Evolutionary conservation across 805 yeast genomes (phyloP).

Genomic region (Yarrowia sp.): DNA sequence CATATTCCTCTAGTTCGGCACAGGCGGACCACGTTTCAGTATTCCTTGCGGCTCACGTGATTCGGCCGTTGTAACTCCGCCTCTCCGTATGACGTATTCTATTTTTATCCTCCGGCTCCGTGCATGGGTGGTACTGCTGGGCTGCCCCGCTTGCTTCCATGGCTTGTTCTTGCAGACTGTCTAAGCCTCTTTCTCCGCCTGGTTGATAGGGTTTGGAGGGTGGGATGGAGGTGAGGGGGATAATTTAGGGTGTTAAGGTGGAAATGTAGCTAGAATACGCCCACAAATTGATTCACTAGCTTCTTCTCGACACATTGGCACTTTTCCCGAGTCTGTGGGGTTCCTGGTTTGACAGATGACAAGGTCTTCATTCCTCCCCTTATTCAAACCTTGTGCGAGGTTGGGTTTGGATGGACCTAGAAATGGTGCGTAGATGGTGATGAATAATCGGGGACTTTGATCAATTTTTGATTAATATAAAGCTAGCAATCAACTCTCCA

Average conservation of each 20-base stretch:
- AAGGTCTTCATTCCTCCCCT: constrained; percentile 19
- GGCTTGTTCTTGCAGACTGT: constrained; percentile 21
- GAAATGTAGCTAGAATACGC: no score
- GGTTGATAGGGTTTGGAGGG: constrained; percentile 2
- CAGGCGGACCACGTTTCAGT: not conserved
- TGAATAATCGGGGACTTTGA: no score
- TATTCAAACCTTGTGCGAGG: not conserved
- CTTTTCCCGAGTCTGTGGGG: no score
- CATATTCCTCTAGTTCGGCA: not conserved
- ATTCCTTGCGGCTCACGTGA: constrained; percentile 6
- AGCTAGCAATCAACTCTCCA: not conserved
- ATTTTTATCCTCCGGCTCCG: constrained; percentile 19
- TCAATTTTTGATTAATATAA: no score
- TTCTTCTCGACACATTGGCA: no score
- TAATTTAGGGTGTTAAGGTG: no score
- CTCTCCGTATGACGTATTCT: constrained; percentile 6
- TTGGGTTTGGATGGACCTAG: not conserved
- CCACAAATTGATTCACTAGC: no score
- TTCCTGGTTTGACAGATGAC: not conserved
- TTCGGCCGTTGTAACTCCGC: not conserved
- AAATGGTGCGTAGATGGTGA: no score
- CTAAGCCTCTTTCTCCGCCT: constrained; percentile 35
- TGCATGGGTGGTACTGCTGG: constrained; percentile 26
- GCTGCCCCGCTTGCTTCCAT: constrained; percentile 30
- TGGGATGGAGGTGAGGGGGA: not conserved